Percentiles rank a stretch among this genome's conserved stretches.
Conservation (phyloP, 2,329 filamentous ascomycete genomes). For the Tricladium varicosporioides region DNA sequence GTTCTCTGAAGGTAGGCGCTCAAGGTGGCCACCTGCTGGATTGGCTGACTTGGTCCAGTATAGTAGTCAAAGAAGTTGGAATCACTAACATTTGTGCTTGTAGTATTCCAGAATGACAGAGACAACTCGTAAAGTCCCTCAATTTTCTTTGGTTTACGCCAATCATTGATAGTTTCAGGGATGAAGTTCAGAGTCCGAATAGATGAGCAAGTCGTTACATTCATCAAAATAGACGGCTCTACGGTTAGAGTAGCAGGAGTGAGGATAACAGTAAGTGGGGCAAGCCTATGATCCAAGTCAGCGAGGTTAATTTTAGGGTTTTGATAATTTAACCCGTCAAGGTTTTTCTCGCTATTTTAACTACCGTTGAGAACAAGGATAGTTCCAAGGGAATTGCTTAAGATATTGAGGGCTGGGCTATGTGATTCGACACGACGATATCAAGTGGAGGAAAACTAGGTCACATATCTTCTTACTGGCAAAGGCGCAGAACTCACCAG, state of each 20-base stretch:
- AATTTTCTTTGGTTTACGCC: background rate
- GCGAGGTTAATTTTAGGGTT: background rate
- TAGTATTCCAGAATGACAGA: background rate
- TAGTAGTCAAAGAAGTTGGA: conserved; percentile 4
- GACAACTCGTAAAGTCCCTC: background rate
- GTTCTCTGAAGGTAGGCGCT: conserved; percentile 1
- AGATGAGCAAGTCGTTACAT: background rate
- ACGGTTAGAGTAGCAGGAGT: conserved; percentile 6
- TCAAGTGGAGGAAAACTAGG: too few species aligned
- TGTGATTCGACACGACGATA: too few species aligned
- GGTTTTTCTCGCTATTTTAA: too few species aligned
- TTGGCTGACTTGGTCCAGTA: background rate
- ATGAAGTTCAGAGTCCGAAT: conserved; percentile 4
- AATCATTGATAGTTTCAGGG: background rate
- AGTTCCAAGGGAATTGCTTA: too few species aligned
- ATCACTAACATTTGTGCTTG: background rate
- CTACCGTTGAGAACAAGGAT: background rate
- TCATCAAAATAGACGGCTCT: background rate
- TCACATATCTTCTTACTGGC: too few species aligned
- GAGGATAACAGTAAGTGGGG: conserved; percentile 2
- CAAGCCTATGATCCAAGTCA: background rate
- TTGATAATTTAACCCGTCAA: background rate
- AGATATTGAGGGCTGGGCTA: too few species aligned
- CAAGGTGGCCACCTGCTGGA: background rate
- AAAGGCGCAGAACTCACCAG: too few species aligned